Evolutionary conservation across 1,284 basidiomycete genomes (phyloP).

Genomic region (Waitea zeae): DNA sequence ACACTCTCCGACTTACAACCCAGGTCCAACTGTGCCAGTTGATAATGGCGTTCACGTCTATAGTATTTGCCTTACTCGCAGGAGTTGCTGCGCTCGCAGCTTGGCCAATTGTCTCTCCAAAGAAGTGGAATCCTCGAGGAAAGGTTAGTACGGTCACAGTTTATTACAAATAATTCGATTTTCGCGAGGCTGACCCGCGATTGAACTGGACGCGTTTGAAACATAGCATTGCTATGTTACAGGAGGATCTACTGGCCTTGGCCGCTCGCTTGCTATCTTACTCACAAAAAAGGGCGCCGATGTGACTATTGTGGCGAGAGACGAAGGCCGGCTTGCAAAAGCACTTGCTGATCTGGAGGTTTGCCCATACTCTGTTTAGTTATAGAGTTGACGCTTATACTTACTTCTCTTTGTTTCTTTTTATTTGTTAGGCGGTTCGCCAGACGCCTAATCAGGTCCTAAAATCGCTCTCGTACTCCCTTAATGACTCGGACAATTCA

Average conservation of each 20-base stretch:
- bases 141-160: slow-evolving; percentile 9
- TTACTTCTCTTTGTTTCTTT: slow-evolving; percentile 1
- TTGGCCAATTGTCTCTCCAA: slow-evolving; percentile 7
- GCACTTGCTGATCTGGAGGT: slow-evolving; percentile 54
- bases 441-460: slow-evolving; percentile 38
- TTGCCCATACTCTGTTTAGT: slow-evolving; percentile 6
- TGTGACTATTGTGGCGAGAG: slow-evolving; percentile 69
- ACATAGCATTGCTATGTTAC: slow-evolving; percentile 49
- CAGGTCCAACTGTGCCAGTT: no score
- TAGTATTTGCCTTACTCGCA: no score
- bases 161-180: no score
- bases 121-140: slow-evolving; percentile 14
- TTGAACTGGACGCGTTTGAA: not conserved
- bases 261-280: slow-evolving; percentile 52
- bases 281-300: slow-evolving; percentile 60
- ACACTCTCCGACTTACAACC: no score
- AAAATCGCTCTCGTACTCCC: slow-evolving; percentile 41
- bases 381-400: no score
- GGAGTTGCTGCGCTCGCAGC: slow-evolving; percentile 1
- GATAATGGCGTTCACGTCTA: no score
- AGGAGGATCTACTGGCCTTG: slow-evolving; percentile 70
- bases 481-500: slow-evolving; percentile 31
- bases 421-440: slow-evolving; percentile 20
- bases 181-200: not conserved
- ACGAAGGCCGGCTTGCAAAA: slow-evolving; percentile 36